These are phyloP conservation scores for Pecoramyces ruminantium DNA, from an alignment of 192 early-diverging fungal genomes.

Conservation along the genomic window DNA sequence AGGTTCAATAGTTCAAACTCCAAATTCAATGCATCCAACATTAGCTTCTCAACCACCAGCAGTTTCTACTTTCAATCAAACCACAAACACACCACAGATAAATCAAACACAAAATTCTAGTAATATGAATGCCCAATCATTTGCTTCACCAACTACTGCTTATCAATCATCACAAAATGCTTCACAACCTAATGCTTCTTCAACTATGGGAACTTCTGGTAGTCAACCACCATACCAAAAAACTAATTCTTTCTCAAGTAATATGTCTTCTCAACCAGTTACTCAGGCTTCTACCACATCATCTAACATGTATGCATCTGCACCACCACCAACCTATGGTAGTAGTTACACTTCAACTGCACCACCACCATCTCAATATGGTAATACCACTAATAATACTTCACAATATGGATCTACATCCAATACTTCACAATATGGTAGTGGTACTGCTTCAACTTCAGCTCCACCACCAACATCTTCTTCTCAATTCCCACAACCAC, in stretches of 20 bases:
- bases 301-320: not conserved
- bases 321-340: not conserved
- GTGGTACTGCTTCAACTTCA: no score
- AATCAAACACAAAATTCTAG: not conserved
- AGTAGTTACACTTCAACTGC: not conserved
- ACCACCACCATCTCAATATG: not conserved
- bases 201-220: not conserved
- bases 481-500: not conserved
- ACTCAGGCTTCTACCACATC: not conserved
- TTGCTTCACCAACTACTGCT: not conserved
- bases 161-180: not conserved
- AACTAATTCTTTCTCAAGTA: not conserved
- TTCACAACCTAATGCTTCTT: not conserved
- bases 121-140: not conserved
- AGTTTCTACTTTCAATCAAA: not conserved
- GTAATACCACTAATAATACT: not conserved
- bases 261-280: not conserved
- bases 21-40: not conserved
- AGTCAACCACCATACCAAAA: not conserved
- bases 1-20: not conserved
- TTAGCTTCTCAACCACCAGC: not conserved
- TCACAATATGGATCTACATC: no score
- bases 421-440: not conserved
- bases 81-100: not conserved
- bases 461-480: not conserved